A percentile compares a stretch with the other conserved stretches of the same genome.
Conservation (phyloP, 257 asterid species). For the Solanum lignicaule region DNA sequence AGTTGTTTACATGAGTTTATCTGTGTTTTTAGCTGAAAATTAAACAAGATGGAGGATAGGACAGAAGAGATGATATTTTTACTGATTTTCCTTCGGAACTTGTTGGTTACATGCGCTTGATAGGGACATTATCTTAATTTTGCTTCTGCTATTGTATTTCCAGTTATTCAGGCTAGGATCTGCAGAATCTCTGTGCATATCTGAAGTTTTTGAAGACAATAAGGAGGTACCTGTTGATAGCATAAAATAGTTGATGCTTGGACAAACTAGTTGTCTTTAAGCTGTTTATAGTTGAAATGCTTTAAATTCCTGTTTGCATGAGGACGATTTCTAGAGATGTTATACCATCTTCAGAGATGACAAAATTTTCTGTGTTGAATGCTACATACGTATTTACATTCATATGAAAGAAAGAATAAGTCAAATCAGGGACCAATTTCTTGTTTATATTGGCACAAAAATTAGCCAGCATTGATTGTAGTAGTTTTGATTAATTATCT, state of each 20-base stretch:
- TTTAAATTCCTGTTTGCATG: not conserved
- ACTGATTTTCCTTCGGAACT: not conserved
- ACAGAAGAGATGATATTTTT: not conserved
- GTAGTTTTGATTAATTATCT: not conserved
- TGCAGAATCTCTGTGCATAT: conserved; percentile 52
- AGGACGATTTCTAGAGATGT: not conserved
- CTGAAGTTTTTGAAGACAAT: conserved; percentile 51
- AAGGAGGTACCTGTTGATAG: conserved; percentile 40
- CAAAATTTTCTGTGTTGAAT: not conserved
- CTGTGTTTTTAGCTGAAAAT: not conserved
- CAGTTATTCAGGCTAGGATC: conserved; percentile 82
- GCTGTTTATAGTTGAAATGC: not conserved
- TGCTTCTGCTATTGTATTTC: conserved; percentile 2
- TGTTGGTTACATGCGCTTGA: not conserved
- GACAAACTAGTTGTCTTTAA: not conserved
- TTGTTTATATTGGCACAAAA: not conserved
- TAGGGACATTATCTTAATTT: not conserved
- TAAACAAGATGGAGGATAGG: not conserved
- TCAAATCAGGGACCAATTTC: not conserved
- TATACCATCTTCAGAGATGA: conserved; percentile 1
- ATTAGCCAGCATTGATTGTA: not conserved
- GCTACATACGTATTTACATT: not conserved
- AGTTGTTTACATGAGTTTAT: not conserved
- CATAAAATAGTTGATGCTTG: not conserved
- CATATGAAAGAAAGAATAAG: not conserved